Evolutionary conservation across 2,329 filamentous ascomycete genomes (phyloP), one percentile per base, ranked within the genome.

Genomic region (Coniochaeta prunicola): DNA sequence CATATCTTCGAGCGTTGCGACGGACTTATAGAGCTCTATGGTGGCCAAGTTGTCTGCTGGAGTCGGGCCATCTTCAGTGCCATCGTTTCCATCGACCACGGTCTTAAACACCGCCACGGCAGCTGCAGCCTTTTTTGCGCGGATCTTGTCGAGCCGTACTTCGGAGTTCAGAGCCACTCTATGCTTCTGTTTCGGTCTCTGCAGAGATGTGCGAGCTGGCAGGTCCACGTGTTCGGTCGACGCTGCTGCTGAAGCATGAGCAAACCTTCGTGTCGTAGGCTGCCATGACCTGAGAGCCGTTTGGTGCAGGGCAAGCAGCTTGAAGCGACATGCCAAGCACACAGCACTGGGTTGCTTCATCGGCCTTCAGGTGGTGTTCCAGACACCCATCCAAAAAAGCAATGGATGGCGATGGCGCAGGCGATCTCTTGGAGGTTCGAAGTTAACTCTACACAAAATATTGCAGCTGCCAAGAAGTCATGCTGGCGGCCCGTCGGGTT

Each of bases 1-100:
- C 66, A 72, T 66, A 38, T 64, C 62, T 38, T 67, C 63, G 48
- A 73, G 63, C 59, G 60, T 64, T 15, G 67, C 61, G 15, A 71
- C 59, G 38, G 70, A 63, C 50, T 67, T 65, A 36, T 71, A 66
- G 13, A 69, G 64, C 10, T 66, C 61, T 4, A 68, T 53, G 57
- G 61, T 64, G 33, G 53, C 42, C 21, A 50, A 12, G 45, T 8
- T 50, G 24, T 50, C 45, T 21, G 30, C 17, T 8, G 34, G 28
- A 6, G 57, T 42, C 19, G 45, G 57, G 26, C 56, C 26, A 31
- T 56, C 40, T 31, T 36, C 17, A 5, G 56, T 53, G 21, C 6
- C 13, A 13, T 38, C 34, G 24, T 61, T 59, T 26, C 21, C 58
- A 13, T 61, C 59, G 17, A 67, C 62, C 19, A 67, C 60, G 26